Conservation (phyloP, 305 asterid species). For the Striga hermonthica region DNA sequence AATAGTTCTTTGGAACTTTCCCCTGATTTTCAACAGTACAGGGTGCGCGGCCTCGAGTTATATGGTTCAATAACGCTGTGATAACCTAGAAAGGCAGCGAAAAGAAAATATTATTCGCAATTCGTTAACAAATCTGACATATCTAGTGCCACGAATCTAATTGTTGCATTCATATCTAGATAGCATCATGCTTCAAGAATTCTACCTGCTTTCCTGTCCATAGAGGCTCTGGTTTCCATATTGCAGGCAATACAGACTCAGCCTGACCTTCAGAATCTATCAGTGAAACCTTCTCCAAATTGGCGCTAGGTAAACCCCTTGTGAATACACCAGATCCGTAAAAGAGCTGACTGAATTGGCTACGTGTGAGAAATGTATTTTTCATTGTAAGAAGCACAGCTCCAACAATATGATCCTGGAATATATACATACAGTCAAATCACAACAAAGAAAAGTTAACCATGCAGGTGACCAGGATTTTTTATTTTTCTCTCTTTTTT, state of each 20-base stretch:
- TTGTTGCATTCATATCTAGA: neutral
- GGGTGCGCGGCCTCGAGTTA: conserved; percentile 79
- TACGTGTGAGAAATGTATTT: conserved; percentile 70
- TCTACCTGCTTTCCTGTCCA: conserved; percentile 99
- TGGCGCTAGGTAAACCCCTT: conserved; percentile 41
- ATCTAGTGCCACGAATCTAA: conserved; percentile 15
- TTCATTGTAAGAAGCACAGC: conserved; percentile 91
- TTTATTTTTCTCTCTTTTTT: too few relatives aligned
- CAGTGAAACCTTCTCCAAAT: conserved; percentile 47
- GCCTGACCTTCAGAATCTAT: conserved; percentile 62
- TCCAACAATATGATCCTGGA: conserved; percentile 91
- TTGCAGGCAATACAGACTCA: conserved; percentile 65
- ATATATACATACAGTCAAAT: neutral
- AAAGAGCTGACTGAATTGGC: conserved; percentile 83
- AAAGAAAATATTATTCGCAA: conserved; percentile 13
- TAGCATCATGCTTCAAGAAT: neutral
- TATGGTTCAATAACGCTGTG: conserved; percentile 76
- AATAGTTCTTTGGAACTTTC: conserved; percentile 73
- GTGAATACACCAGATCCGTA: conserved; percentile 81
- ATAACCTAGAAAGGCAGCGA: conserved; percentile 56
- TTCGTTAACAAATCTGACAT: neutral
- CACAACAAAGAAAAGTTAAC: conserved; percentile 23
- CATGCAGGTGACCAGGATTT: too few relatives aligned
- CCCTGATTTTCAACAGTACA: conserved; percentile 78
- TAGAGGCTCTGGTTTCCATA: conserved; percentile 92